Evolutionary conservation across 1,284 basidiomycete species (phyloP), one percentile per base, ranked within the genome.

Genomic region (Earliella scabrosa): DNA sequence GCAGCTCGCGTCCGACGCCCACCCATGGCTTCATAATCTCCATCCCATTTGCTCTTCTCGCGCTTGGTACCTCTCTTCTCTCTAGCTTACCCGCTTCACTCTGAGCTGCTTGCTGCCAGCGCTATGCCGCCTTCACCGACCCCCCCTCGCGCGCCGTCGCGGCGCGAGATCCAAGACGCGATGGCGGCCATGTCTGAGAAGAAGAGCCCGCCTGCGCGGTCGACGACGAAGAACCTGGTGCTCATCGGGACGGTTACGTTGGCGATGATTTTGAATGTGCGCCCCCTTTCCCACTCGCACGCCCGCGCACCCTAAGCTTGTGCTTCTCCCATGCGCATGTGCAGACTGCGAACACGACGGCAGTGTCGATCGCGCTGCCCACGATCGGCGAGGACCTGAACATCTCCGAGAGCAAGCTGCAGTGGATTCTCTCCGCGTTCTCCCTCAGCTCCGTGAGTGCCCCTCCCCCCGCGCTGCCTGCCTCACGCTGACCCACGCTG

Each of bases 361-460:
- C 73, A 1, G 68, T 71, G 1, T 67, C 73, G 2, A 82, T 87
- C 45, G 74, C 83, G 0, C 71, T 88, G 7, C 85, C 86, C 0
- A 76, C 75, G 0, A 84, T 86, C 39, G 80, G 81, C 29, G 45
- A 56, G 4, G 78, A 80, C 24, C 69, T 86, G n/a, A 56, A 73
- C 38, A 78, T 83, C 23, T 63, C 67, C 8, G 65, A 76, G 45
- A 71, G 76, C 52, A 62, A 73, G 23, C 73, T 88, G 2, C 82
- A 86, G 61, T 88, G 87, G 87, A 73, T 85, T n/a, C 67, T 83
- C 9, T 80, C 80, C 5, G 80, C 83, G 2, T 85, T 82, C 65
- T 69, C 81, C 0, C 70, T 83, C 32, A 76, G 76, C 56, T 78
- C 78, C 3, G 76, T 77, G 20, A 46, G 71, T 68, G 18, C 36